Evolutionary conservation across 2,329 filamentous ascomycete genomes (phyloP).

Genomic region (Verticillium dahliae): DNA sequence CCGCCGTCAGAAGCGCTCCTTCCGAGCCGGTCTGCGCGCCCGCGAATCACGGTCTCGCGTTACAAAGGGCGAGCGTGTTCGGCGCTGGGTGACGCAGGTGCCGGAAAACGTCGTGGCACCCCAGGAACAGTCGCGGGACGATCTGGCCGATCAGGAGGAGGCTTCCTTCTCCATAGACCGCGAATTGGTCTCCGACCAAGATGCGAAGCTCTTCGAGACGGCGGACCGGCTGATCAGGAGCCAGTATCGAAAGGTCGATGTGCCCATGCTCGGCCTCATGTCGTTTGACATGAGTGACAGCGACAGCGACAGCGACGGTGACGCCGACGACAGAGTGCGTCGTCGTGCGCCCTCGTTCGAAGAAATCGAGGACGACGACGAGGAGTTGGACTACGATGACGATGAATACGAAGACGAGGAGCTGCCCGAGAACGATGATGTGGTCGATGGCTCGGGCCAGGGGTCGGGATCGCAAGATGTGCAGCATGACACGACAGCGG

Average conservation of each 20-base stretch:
- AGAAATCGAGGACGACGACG: constrained; percentile 18
- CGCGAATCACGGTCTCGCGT: constrained; percentile 25
- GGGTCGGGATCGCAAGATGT: constrained; percentile 6
- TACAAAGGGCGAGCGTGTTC: constrained; percentile 31
- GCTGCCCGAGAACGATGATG: constrained; percentile 4
- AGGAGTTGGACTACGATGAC: constrained; percentile 15
- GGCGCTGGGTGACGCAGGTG: constrained; percentile 35
- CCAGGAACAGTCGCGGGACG: constrained; percentile 16
- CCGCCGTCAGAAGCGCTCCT: constrained; percentile 31
- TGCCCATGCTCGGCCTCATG: constrained; percentile 37
- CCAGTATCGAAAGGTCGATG: constrained; percentile 37
- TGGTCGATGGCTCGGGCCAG: neutral
- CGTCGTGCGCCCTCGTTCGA: constrained; percentile 14
- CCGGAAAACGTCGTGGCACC: constrained; percentile 26
- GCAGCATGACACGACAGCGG: constrained; percentile 9
- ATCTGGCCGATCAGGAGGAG: constrained; percentile 29
- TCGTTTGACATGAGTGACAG: constrained; percentile 37
- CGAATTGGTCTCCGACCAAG: constrained; percentile 30
- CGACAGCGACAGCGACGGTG: constrained; percentile 22
- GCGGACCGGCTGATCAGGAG: constrained; percentile 41
- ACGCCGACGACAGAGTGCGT: constrained; percentile 17
- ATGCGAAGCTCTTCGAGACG: constrained; percentile 34
- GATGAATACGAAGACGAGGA: constrained; percentile 9
- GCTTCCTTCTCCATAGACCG: constrained; percentile 32
- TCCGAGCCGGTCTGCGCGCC: constrained; percentile 30